Evolutionary conservation across 768 basidiomycete species (phyloP).

Genomic region (Leccinum olivaceopallidum): DNA sequence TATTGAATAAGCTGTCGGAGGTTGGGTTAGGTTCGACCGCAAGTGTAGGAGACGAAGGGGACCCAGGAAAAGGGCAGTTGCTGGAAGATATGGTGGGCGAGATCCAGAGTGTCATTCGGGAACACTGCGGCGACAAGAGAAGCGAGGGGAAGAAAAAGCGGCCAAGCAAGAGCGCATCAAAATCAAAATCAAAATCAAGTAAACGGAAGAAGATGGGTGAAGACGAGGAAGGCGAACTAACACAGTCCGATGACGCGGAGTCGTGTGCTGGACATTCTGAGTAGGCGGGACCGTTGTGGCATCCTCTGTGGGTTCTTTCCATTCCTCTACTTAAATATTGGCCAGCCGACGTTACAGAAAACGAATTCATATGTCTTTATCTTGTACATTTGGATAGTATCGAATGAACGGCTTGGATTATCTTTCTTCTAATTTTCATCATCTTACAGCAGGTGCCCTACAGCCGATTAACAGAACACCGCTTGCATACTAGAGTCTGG

Average conservation of each 20-base stretch:
- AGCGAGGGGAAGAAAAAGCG: constrained; percentile 1
- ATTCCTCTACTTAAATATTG: neutral
- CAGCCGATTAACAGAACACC: constrained; percentile 31
- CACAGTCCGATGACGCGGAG: constrained; percentile 4
- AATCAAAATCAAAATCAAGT: constrained; percentile 4
- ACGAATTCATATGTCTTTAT: neutral
- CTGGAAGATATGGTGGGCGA: constrained; percentile 14
- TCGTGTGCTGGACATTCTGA: constrained; percentile 6
- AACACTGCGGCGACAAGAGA: constrained; percentile 15
- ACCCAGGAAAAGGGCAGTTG: neutral
- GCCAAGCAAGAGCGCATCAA: neutral
- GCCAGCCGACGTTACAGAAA: neutral
- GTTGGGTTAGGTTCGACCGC: neutral
- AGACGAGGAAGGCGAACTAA: constrained; percentile 12
- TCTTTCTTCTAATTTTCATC: neutral
- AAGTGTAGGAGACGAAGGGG: neutral
- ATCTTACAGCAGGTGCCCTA: constrained; percentile 6
- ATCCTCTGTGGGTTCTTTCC: neutral
- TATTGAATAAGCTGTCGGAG: constrained; percentile 49
- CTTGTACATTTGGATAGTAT: constrained; percentile 2
- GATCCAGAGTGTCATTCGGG: constrained; percentile 14
- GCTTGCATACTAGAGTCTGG: constrained; percentile 26
- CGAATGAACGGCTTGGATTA: neutral
- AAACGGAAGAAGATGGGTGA: constrained; percentile 7
- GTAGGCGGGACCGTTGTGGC: neutral